phyloP scores from a whole-genome alignment of 306 rosid genomes.

The Sicyos edulis region DNA sequence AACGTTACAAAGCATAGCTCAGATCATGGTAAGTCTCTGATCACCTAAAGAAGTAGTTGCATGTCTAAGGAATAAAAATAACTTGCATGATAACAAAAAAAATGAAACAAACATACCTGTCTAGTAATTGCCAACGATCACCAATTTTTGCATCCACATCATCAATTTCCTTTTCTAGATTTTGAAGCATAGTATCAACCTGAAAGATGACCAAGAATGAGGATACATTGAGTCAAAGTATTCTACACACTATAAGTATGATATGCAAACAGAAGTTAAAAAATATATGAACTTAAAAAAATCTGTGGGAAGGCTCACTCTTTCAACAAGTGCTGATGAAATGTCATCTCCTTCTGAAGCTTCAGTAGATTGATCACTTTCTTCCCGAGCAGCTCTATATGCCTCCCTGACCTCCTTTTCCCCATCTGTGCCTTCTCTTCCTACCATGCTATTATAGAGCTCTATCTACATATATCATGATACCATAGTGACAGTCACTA shows the following conservation, averaged over 20 bases:
- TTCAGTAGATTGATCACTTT: slow-evolving; percentile 39
- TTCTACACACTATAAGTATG: background rate
- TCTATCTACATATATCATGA: slow-evolving; percentile 50
- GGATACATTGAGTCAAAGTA: background rate
- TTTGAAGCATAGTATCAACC: slow-evolving; percentile 95
- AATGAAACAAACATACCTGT: slow-evolving; percentile 49
- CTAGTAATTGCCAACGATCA: slow-evolving; percentile 71
- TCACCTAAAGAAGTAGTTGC: background rate
- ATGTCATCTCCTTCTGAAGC: slow-evolving; percentile 46
- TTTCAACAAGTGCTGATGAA: slow-evolving; percentile 81
- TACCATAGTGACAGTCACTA: background rate
- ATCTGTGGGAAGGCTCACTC: slow-evolving; percentile 36
- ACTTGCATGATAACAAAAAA: background rate
- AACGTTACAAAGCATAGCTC: background rate
- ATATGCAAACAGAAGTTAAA: background rate
- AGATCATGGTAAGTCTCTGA: background rate
- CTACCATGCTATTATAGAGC: slow-evolving; percentile 82
- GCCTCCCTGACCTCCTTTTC: slow-evolving; percentile 69
- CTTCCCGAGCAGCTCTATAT: slow-evolving; percentile 85
- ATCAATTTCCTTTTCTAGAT: slow-evolving; percentile 92
- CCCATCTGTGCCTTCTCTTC: slow-evolving; percentile 58
- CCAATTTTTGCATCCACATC: slow-evolving; percentile 95
- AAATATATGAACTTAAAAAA: background rate
- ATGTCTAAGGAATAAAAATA: background rate
- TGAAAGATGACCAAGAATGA: slow-evolving; percentile 29